Conservation (phyloP, 345 rosid species). For the Acer yangbiense region DNA sequence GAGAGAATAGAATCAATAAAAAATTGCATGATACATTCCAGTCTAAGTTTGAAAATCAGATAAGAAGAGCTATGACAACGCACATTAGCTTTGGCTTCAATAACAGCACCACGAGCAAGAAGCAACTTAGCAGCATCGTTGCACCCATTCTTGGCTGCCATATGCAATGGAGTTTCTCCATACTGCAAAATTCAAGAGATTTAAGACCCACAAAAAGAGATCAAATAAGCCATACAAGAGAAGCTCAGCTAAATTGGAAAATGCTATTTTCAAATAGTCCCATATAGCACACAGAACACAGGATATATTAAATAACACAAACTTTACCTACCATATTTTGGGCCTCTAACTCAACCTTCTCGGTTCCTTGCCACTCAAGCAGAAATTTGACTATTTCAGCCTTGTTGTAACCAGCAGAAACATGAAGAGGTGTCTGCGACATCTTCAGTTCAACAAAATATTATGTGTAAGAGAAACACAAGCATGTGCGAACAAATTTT, state of each 20-base stretch:
- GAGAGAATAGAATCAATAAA: conserved; percentile 9
- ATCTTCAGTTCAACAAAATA: conserved; percentile 58
- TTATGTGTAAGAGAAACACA: background rate
- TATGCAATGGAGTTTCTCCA: conserved; percentile 99
- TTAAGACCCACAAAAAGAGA: conserved; percentile 14
- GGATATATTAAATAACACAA: background rate
- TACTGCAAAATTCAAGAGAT: conserved; percentile 52
- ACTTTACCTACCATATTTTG: conserved; percentile 62
- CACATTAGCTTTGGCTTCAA: conserved; percentile 94
- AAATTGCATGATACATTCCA: conserved; percentile 13
- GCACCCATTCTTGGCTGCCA: conserved; percentile 98
- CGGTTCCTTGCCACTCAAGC: conserved; percentile 71
- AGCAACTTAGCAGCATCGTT: conserved; percentile 77
- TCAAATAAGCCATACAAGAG: conserved; percentile 12
- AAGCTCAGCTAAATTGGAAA: background rate
- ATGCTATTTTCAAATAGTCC: background rate
- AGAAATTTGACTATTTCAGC: conserved; percentile 73
- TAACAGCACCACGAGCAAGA: conserved; percentile 80
- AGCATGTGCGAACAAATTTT: background rate
- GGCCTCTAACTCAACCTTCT: conserved; percentile 82
- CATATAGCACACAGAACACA: background rate
- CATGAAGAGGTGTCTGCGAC: conserved; percentile 97
- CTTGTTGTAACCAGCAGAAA: conserved; percentile 81
- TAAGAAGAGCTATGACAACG: conserved; percentile 20
- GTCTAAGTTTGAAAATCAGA: background rate